Conservation (phyloP, 2,329 filamentous ascomycete genomes). For the Colletotrichum tamarilloi region DNA sequence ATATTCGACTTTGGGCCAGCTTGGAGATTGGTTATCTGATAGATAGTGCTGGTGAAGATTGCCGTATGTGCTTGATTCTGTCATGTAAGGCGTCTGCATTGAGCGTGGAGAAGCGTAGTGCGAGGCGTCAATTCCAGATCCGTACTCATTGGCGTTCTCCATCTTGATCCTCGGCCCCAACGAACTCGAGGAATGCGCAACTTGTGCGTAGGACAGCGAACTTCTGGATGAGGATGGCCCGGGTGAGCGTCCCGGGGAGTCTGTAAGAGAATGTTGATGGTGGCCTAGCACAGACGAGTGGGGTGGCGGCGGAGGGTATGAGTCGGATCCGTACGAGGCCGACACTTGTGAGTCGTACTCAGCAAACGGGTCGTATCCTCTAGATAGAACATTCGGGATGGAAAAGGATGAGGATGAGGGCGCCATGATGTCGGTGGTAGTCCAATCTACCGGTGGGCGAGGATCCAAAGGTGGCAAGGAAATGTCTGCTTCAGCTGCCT, state of each 20-base stretch:
- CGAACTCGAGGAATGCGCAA: constrained; percentile 32
- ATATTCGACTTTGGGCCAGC: constrained; percentile 54
- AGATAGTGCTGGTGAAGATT: constrained; percentile 26
- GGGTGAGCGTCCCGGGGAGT: constrained; percentile 16
- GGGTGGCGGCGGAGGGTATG: constrained; percentile 55
- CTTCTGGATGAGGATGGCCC: constrained; percentile 16
- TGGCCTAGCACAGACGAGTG: constrained; percentile 39
- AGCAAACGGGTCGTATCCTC: constrained; percentile 64
- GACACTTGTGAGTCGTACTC: constrained; percentile 56
- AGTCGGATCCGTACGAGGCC: constrained; percentile 57
- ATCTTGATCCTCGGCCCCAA: constrained; percentile 52
- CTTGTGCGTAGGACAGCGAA: constrained; percentile 9
- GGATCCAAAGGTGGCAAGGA: constrained; percentile 52
- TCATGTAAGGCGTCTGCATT: constrained; percentile 45
- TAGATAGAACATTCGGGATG: constrained; percentile 57
- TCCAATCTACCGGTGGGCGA: constrained; percentile 58
- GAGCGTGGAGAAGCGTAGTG: constrained; percentile 55
- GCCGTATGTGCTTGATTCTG: constrained; percentile 25
- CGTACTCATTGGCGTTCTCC: constrained; percentile 49
- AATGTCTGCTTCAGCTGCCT: constrained; percentile 49
- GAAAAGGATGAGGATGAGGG: constrained; percentile 52
- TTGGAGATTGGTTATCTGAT: constrained; percentile 37
- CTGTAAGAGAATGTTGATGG: constrained; percentile 32
- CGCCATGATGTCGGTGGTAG: constrained; percentile 51
- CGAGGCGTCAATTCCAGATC: constrained; percentile 48